phyloP scores from a whole-genome alignment of 2,329 filamentous ascomycete species.

The Monosporascus sp. region DNA sequence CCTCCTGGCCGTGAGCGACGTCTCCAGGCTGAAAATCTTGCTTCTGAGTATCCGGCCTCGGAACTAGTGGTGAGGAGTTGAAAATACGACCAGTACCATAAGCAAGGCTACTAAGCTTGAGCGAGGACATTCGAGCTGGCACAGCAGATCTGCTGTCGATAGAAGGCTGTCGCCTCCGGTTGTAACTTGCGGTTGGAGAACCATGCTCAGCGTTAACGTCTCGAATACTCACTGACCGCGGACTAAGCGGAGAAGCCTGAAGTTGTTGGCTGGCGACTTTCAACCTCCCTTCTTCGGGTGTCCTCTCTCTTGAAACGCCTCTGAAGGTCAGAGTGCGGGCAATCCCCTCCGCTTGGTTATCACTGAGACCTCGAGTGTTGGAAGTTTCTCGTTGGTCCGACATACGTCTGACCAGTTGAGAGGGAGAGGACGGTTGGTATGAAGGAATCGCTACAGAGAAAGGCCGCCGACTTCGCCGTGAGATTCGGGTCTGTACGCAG shows the following conservation, averaged over 20 bases:
- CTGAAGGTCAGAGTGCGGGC: constrained; percentile 42
- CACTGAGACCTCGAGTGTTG: constrained; percentile 32
- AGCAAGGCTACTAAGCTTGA: constrained; percentile 35
- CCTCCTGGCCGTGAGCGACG: constrained; percentile 47
- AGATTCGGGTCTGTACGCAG: constrained; percentile 40
- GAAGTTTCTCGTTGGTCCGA: constrained; percentile 52
- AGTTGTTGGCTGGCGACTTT: constrained; percentile 31
- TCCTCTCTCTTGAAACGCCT: constrained; percentile 36
- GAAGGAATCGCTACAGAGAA: constrained; percentile 46
- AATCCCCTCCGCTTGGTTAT: constrained; percentile 37
- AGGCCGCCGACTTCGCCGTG: constrained; percentile 46
- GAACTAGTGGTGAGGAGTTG: constrained; percentile 57
- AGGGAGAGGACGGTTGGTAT: constrained; percentile 45
- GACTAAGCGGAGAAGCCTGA: constrained; percentile 43
- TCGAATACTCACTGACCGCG: constrained; percentile 43
- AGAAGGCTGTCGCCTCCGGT: constrained; percentile 39
- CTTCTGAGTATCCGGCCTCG: constrained; percentile 35
- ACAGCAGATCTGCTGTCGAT: constrained; percentile 38
- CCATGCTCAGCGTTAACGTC: constrained; percentile 30
- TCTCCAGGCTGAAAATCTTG: constrained; percentile 33
- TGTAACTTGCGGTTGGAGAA: constrained; percentile 13
- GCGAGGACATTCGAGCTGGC: constrained; percentile 37
- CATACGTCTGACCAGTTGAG: constrained; percentile 45
- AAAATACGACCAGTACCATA: constrained; percentile 41
- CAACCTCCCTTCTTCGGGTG: constrained; percentile 31